phyloP scores from a whole-genome alignment of 305 asterid genomes.

The Plantago rigida region DNA sequence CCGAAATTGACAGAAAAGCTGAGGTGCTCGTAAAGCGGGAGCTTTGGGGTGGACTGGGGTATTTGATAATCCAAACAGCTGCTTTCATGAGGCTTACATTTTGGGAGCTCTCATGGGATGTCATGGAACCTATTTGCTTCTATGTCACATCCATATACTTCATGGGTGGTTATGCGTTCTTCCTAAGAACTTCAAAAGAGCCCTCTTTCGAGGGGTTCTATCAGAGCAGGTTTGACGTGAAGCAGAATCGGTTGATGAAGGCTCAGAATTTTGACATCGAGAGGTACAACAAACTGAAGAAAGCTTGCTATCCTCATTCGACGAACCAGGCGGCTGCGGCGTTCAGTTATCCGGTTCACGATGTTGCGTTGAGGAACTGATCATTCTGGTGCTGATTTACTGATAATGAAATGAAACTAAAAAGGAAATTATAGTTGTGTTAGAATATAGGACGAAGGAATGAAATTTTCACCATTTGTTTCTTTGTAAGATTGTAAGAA shows the following conservation, averaged over 20 bases:
- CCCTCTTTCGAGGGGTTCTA: conserved; percentile 78
- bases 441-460: neutral
- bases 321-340: neutral
- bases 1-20: conserved; percentile 51
- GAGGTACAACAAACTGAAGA: conserved; percentile 49
- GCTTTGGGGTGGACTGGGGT: conserved; percentile 69
- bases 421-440: neutral
- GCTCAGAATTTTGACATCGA: conserved; percentile 41
- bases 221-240: conserved; percentile 49
- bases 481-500: neutral
- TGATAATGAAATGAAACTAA: conserved; percentile 11
- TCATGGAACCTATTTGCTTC: conserved; percentile 92
- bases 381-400: conserved; percentile 1
- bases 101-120: conserved; percentile 94
- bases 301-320: conserved; percentile 30
- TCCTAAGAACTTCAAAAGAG: conserved; percentile 61
- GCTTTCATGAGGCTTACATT: conserved; percentile 79
- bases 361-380: conserved; percentile 3
- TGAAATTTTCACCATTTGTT: conserved; percentile 8
- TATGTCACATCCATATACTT: conserved; percentile 56
- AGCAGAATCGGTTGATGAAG: conserved; percentile 58
- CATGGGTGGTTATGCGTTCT: conserved; percentile 74
- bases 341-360: conserved; percentile 21
- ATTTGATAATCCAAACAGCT: conserved; percentile 59
- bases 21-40: conserved; percentile 46